Conservation (phyloP, 2,329 filamentous ascomycete species). For the Phaeosphaeriaceae sp. region DNA sequence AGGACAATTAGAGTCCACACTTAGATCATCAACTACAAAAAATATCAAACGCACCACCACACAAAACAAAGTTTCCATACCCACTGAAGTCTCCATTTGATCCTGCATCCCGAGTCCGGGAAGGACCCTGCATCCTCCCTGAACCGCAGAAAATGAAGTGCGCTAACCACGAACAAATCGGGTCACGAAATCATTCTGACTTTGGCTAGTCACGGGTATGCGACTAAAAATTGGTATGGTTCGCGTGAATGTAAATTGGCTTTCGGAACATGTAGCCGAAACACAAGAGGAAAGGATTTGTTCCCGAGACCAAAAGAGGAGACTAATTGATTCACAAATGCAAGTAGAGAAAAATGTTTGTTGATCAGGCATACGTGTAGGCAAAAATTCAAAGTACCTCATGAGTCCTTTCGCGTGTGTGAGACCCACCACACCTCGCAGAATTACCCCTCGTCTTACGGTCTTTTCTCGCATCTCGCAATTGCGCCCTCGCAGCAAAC, state of each 20-base stretch:
- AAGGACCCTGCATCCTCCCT: slow-evolving; percentile 5
- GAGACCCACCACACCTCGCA: neutral
- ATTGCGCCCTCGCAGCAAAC: neutral
- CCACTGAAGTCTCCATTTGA: neutral
- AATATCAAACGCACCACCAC: neutral
- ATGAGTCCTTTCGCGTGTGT: neutral
- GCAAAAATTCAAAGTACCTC: too few species aligned
- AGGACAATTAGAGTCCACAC: neutral
- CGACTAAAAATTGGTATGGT: neutral
- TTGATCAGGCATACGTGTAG: neutral
- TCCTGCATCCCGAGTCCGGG: neutral
- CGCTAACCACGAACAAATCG: neutral
- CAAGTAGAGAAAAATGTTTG: neutral
- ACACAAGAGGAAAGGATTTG: too few species aligned
- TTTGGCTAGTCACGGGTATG: neutral
- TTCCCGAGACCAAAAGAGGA: too few species aligned
- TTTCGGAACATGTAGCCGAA: neutral
- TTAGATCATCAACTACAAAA: neutral
- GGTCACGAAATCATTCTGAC: neutral
- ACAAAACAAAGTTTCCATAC: neutral
- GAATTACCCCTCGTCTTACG: neutral
- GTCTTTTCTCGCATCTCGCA: neutral
- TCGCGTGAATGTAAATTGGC: neutral
- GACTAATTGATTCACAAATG: too few species aligned
- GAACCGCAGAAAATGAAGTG: neutral